Conservation (phyloP, 306 rosid genomes). For the Ochetophila trinervis region DNA sequence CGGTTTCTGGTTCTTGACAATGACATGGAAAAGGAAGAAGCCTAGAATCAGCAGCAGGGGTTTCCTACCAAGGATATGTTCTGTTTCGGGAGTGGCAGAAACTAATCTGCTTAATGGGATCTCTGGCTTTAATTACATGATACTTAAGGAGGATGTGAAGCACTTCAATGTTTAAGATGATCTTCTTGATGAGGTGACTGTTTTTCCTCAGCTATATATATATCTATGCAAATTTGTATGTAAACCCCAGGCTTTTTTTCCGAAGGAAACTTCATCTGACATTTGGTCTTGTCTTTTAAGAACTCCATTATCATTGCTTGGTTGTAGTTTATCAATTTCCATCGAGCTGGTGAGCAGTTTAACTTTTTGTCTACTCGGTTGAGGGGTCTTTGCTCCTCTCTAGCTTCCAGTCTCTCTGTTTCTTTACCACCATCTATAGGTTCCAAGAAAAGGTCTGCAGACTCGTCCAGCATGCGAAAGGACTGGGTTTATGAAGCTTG, state of each 20-base stretch:
- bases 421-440: neutral
- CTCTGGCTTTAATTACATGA: slow-evolving; percentile 55
- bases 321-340: too few species aligned
- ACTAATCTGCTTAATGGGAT: slow-evolving; percentile 37
- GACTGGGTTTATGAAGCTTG: neutral
- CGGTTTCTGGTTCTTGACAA: slow-evolving; percentile 54
- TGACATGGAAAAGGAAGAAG: slow-evolving; percentile 65
- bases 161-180: slow-evolving; percentile 34
- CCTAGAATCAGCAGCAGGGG: slow-evolving; percentile 29
- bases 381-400: neutral
- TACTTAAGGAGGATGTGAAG: slow-evolving; percentile 54
- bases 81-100: slow-evolving; percentile 44
- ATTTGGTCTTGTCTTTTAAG: too few species aligned
- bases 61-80: slow-evolving; percentile 47
- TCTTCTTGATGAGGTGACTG: neutral
- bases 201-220: neutral
- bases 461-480: neutral
- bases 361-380: too few species aligned
- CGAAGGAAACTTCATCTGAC: too few species aligned
- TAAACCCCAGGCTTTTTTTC: neutral
- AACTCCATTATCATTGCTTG: too few species aligned
- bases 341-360: too few species aligned
- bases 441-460: neutral
- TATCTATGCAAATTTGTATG: neutral
- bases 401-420: neutral